phyloP scores from a whole-genome alignment of 345 rosid species.

The Conringia planisiliqua region DNA sequence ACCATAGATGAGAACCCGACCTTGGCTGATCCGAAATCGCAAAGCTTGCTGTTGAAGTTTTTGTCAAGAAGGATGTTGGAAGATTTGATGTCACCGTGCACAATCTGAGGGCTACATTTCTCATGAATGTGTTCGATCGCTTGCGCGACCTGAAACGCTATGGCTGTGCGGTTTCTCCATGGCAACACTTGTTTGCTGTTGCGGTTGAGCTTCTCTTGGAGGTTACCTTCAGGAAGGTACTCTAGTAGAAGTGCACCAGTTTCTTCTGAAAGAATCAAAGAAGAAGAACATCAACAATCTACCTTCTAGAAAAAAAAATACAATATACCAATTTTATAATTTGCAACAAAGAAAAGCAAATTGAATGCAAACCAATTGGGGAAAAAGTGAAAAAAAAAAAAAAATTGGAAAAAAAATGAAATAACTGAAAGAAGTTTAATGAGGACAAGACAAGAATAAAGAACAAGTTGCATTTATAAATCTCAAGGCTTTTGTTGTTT shows the following conservation, averaged over 20 bases:
- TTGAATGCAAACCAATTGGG: background rate
- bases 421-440: background rate
- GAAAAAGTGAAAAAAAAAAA: background rate
- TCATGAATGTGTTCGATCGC: conserved; percentile 82
- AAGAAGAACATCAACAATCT: background rate
- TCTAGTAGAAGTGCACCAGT: conserved; percentile 71
- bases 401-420: background rate
- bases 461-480: conserved; percentile 11
- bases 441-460: conserved; percentile 26
- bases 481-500: background rate
- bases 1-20: conserved; percentile 78
- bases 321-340: background rate
- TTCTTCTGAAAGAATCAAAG: conserved; percentile 42
- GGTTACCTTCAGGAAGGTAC: conserved; percentile 62
- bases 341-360: background rate
- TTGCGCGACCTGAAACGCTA: conserved; percentile 65
- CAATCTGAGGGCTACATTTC: conserved; percentile 63
- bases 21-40: conserved; percentile 84
- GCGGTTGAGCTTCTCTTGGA: conserved; percentile 65
- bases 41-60: conserved; percentile 64
- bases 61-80: conserved; percentile 77
- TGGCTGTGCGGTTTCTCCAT: conserved; percentile 58
- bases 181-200: conserved; percentile 38
- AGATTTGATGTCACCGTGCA: conserved; percentile 82
- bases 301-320: background rate